These are phyloP conservation scores for Saccharomycopsis synnaedendra DNA, from an alignment of 805 yeast species.

Conservation along the genomic window DNA sequence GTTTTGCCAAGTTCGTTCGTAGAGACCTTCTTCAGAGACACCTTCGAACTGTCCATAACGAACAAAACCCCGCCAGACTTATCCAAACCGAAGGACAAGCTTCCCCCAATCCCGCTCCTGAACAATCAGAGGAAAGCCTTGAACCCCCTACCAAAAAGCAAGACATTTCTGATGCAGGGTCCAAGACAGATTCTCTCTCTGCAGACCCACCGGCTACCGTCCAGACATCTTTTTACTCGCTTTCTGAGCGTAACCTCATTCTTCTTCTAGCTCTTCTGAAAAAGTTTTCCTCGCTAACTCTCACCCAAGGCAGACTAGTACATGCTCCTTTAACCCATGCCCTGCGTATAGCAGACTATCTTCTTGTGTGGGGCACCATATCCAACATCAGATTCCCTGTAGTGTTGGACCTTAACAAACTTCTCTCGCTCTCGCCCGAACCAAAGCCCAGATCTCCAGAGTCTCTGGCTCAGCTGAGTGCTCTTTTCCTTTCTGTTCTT, in stretches of 20 bases:
- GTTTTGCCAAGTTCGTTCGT: conserved; percentile 65
- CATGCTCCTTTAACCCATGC: neutral
- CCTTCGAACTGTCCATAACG: conserved; percentile 59
- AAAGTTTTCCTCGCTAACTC: conserved; percentile 13
- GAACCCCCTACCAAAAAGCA: neutral
- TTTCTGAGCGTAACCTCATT: conserved; percentile 15
- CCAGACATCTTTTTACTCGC: conserved; percentile 15
- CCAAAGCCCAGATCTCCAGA: neutral
- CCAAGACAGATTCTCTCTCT: neutral
- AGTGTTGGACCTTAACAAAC: conserved; percentile 14
- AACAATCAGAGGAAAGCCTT: neutral
- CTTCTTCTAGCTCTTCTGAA: conserved; percentile 14
- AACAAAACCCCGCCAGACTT: conserved; percentile 11
- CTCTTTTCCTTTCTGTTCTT: conserved; percentile 31
- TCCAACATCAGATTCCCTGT: conserved; percentile 17
- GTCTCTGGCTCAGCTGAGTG: conserved; percentile 6
- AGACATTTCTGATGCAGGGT: neutral
- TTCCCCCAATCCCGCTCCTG: neutral
- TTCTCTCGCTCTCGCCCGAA: conserved; percentile 8
- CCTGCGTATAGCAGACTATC: conserved; percentile 14
- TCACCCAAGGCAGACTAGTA: conserved; percentile 7
- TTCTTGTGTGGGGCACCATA: conserved; percentile 17
- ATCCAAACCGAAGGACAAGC: neutral
- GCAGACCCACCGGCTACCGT: conserved; percentile 2
- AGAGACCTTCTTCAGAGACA: conserved; percentile 70